Evolutionary conservation across 441 rosid species (phyloP), one percentile per base, ranked within the genome.

Genomic region (Erodium texanum): DNA sequence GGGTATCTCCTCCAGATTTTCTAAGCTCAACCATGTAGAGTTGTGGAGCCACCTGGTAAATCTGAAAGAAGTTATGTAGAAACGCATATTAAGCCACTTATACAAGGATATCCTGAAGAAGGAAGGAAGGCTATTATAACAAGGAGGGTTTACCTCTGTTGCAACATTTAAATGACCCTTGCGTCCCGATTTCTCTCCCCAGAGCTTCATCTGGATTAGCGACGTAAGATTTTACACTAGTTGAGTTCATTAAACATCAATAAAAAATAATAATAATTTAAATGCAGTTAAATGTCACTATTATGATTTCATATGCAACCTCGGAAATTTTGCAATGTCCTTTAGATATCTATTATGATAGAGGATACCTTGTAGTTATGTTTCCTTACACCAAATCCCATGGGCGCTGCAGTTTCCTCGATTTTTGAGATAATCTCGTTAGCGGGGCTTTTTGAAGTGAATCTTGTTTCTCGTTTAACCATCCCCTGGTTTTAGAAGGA

Each of bases 1-100:
- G 86, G 58, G 99, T 95, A 79, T 95, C 99, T 69, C 99, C 99
- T 34, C 88, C 92, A 38, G 99, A 86, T 75, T 95, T 95, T 45
- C 96, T 88, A 80, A 95, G 81, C 82, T 95, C 99, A 65, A 92
- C 98, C 99, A 92, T 89, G 71, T 84, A 86, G 67, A 95, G 97
- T 10, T 94, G 88, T 75, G 99, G 99, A 71, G 98, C 99, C 74
- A 95, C 99, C 85, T 95, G 89, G 82, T 84, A 87, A 69, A 95
- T 87, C 98, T 95, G 87, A 58, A 34, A 62, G 19, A 20, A 59
- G 62, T 34, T 34, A 68, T 67, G 32, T 43, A 23, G 19, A 54
- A 11, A 70, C 16, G 29, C 23, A 23, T 52, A 38, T 65, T 64
- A 19, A 68, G 52, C 34, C 36, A 36, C 65, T 34, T 70, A 0